Base-by-base conservation (phyloP, 75 land plant species). In the Cryptomeria japonica region DNA sequence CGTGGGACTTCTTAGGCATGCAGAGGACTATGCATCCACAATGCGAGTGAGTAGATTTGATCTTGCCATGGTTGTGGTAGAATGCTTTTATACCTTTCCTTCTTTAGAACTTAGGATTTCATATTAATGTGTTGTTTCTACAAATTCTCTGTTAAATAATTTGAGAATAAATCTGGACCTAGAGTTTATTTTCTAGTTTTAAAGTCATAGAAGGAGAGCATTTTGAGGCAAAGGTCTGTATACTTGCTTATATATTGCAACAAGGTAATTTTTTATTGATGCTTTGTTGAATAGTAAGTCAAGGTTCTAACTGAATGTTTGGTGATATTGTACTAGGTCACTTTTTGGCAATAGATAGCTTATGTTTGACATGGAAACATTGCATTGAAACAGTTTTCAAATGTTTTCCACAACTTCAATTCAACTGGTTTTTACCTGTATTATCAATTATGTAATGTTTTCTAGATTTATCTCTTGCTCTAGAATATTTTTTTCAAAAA, bases 1-100 rank as follows among this genome's bases (percentile, higher is more conserved):
- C 38, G 99, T 97, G 64, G 99, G 96, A 90, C 95, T 97, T 31
- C 96, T 97, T 68, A 91, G 99, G 85, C 96, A 97, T 11, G 99
- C 99, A 78, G 99, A 97, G 85, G 99, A 97, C 87, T 96, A 96
- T 90, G 95, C 93, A 73, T 86, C 96, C 70, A 92, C 97, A 15
- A 90, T 95, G 93, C 94, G 93, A 90, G 99, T 97, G 87, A 89
- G 95, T 73, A 14, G 15, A 41, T 42, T 8, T 22, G 22, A 85
- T 37, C 41, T 7, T 55, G 28, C 28, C 12, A 37, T 86, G 12
- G 76, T 9, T 49, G 28, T 28, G 19, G 19, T 19, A 9, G 70
- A 58, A 84, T 84, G 28, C 38, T 84, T n/a, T n/a, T 85, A 37
- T 85, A 37, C 36, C 41, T 64, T 85, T 9, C 76, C 53, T 46